These are phyloP conservation scores for Penicillium bialowiezense DNA, from an alignment of 495 filamentous ascomycete species.

Conservation along the genomic window DNA sequence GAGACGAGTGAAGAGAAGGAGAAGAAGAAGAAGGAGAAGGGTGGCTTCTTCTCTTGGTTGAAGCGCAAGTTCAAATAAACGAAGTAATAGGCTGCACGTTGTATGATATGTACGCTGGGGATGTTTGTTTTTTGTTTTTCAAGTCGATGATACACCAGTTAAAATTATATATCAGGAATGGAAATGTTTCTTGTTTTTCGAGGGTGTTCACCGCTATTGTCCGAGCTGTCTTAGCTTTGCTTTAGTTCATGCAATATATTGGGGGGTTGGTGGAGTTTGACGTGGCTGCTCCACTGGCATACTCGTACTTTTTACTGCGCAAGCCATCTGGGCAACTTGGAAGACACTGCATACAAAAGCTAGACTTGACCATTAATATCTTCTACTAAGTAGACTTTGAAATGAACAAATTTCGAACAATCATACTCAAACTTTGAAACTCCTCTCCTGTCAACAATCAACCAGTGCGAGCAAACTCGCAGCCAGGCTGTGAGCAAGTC, in stretches of 20 bases:
- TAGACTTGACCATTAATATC: too few species aligned
- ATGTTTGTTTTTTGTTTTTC: constrained; percentile 7
- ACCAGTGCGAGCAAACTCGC: too few species aligned
- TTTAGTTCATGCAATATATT: neutral
- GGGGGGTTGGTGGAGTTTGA: neutral
- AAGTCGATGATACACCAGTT: constrained; percentile 28
- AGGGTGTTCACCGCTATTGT: neutral
- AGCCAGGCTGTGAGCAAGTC: too few species aligned
- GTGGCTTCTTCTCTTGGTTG: constrained; percentile 26
- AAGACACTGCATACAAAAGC: too few species aligned
- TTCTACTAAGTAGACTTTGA: too few species aligned
- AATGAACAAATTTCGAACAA: too few species aligned
- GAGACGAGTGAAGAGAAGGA: constrained; percentile 11
- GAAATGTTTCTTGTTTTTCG: neutral
- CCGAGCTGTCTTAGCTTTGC: neutral
- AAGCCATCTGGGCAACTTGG: too few species aligned
- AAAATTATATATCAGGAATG: constrained; percentile 26
- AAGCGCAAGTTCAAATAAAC: constrained; percentile 31
- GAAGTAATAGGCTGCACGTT: constrained; percentile 7
- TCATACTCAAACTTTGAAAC: too few species aligned
- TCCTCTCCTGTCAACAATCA: too few species aligned
- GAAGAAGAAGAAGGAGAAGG: constrained; percentile 26
- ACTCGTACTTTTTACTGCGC: too few species aligned
- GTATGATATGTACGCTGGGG: constrained; percentile 22
- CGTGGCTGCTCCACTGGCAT: too few species aligned